phyloP scores from a whole-genome alignment of 2,329 filamentous ascomycete species.

The Sclerotinia trifoliorum region DNA sequence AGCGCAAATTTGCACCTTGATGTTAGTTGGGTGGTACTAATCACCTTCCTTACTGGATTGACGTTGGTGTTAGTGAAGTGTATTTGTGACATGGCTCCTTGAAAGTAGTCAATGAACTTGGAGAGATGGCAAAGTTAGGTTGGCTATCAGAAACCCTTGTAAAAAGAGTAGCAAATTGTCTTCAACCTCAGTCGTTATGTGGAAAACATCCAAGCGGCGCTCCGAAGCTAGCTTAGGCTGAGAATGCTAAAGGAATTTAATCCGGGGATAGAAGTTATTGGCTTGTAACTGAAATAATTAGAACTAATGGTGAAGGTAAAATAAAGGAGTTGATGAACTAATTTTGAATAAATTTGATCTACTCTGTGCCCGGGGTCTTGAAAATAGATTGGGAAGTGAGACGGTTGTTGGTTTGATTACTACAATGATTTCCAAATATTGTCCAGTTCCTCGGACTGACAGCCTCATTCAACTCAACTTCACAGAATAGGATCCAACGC shows the following conservation, averaged over 20 bases:
- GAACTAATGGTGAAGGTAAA: no score
- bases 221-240: background rate
- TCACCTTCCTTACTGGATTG: background rate
- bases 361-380: background rate
- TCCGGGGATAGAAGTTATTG: background rate
- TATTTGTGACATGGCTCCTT: background rate
- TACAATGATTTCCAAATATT: slow-evolving; percentile 7
- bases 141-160: background rate
- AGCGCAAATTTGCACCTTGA: background rate
- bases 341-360: background rate
- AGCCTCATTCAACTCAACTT: background rate
- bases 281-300: background rate
- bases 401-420: slow-evolving; percentile 7
- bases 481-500: slow-evolving; percentile 5
- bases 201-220: background rate
- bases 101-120: background rate
- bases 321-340: background rate
- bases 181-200: slow-evolving; percentile 4
- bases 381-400: background rate
- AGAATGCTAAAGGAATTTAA: slow-evolving; percentile 8
- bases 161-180: background rate
- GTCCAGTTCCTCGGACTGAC: background rate
- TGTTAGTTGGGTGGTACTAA: background rate
- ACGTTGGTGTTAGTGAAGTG: background rate
- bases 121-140: background rate